Conservation (phyloP, 2,329 filamentous ascomycete genomes). For the Teratosphaeria zuluensis region DNA sequence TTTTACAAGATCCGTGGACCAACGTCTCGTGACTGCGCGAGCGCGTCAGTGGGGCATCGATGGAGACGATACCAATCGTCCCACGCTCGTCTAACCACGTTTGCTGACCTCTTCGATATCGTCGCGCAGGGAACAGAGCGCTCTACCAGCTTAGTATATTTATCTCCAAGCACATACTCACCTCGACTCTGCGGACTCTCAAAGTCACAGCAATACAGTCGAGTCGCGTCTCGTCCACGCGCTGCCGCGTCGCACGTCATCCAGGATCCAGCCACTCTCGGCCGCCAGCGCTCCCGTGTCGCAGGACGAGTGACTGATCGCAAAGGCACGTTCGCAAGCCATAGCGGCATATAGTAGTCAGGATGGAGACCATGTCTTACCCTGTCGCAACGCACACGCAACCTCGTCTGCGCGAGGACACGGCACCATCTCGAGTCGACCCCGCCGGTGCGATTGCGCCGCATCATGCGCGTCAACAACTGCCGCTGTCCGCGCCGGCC, state of each 20-base stretch:
- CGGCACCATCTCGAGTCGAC: background rate
- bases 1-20: too few species aligned
- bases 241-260: background rate
- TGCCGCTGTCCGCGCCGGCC: constrained; percentile 18
- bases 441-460: constrained; percentile 5
- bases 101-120: background rate
- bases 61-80: background rate
- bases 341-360: background rate
- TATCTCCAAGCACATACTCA: background rate
- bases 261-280: background rate
- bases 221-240: background rate
- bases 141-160: background rate
- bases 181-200: background rate
- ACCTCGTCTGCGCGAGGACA: constrained; percentile 6
- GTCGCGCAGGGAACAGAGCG: background rate
- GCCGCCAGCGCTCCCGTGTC: background rate
- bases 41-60: background rate
- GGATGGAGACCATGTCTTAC: constrained; percentile 9
- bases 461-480: constrained; percentile 17
- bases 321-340: background rate
- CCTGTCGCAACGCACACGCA: constrained; percentile 7
- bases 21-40: background rate
- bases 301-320: background rate
- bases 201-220: background rate
- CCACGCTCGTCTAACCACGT: background rate